Evolutionary conservation across 1,284 basidiomycete species (phyloP).

Genomic region (Microbotryum saponariae): DNA sequence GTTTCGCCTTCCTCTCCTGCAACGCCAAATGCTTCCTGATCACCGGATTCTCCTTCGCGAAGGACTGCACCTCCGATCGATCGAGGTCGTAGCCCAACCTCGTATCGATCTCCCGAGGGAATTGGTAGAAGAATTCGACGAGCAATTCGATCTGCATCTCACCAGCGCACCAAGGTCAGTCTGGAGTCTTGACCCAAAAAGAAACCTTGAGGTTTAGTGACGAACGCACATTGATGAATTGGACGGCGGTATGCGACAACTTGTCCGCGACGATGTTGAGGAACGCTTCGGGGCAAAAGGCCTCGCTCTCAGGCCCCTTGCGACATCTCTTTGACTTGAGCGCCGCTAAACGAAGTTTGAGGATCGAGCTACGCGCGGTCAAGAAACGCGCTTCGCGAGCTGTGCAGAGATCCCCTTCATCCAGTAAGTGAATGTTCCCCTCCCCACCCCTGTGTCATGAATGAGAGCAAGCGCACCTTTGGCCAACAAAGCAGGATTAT

Average conservation of each 20-base stretch:
- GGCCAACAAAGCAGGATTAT: slow-evolving; percentile 78
- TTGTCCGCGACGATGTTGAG: slow-evolving; percentile 95
- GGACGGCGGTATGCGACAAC: slow-evolving; percentile 86
- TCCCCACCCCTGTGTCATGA: not conserved
- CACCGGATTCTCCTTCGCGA: slow-evolving; percentile 87
- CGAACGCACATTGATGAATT: slow-evolving; percentile 71
- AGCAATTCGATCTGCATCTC: slow-evolving; percentile 72
- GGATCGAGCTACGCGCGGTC: slow-evolving; percentile 66
- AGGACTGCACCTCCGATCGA: slow-evolving; percentile 72
- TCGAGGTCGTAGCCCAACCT: slow-evolving; percentile 85
- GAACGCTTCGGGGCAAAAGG: slow-evolving; percentile 94
- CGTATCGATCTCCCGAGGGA: slow-evolving; percentile 96
- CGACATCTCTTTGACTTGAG: slow-evolving; percentile 83
- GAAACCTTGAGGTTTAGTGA: not conserved
- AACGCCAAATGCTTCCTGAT: slow-evolving; percentile 84
- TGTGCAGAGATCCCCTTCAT: slow-evolving; percentile 39
- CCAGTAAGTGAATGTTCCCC: slow-evolving; percentile 1
- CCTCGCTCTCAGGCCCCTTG: slow-evolving; percentile 69
- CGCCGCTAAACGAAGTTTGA: slow-evolving; percentile 74
- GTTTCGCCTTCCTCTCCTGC: slow-evolving; percentile 92
- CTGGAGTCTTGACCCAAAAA: not conserved
- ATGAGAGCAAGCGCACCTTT: slow-evolving; percentile 57
- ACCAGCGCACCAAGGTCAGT: not conserved
- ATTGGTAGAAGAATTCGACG: slow-evolving; percentile 98
- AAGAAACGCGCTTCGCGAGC: slow-evolving; percentile 88